These are phyloP conservation scores for Neonectria coccinea DNA, from an alignment of 2,329 filamentous ascomycete genomes.

Conservation along the genomic window DNA sequence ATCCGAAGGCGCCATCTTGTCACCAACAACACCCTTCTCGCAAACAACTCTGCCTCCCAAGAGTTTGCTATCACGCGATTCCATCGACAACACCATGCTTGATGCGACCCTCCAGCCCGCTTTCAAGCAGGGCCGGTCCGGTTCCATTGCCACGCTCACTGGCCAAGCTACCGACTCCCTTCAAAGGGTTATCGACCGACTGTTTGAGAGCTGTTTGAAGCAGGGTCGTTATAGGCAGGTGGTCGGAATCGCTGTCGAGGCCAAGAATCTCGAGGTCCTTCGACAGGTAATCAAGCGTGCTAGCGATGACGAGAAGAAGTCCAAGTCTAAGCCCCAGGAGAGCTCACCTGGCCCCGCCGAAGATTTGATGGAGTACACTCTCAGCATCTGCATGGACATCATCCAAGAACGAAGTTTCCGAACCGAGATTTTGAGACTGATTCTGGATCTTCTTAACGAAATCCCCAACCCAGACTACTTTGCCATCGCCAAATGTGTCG, in stretches of 20 bases:
- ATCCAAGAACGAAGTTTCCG: slow-evolving; percentile 93
- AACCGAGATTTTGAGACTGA: slow-evolving; percentile 85
- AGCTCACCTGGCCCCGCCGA: slow-evolving; percentile 74
- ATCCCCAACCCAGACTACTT: slow-evolving; percentile 96
- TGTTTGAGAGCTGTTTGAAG: slow-evolving; percentile 90
- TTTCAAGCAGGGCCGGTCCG: slow-evolving; percentile 65
- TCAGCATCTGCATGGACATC: slow-evolving; percentile 97
- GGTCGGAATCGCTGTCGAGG: slow-evolving; percentile 95
- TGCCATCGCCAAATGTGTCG: slow-evolving; percentile 96
- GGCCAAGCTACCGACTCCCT: slow-evolving; percentile 82
- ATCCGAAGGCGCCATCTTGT: slow-evolving; percentile 79
- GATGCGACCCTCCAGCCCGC: slow-evolving; percentile 67
- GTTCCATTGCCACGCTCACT: slow-evolving; percentile 73
- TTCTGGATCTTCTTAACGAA: slow-evolving; percentile 94
- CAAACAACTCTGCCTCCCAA: slow-evolving; percentile 94
- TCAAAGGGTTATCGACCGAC: slow-evolving; percentile 84
- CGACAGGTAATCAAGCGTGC: slow-evolving; percentile 88
- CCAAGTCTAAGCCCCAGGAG: slow-evolving; percentile 66
- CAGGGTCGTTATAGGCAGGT: slow-evolving; percentile 94
- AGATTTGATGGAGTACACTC: slow-evolving; percentile 95
- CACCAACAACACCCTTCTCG: slow-evolving; percentile 94
- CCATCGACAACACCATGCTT: slow-evolving; percentile 73
- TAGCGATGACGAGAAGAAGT: slow-evolving; percentile 84
- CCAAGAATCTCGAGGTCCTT: slow-evolving; percentile 89
- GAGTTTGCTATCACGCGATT: slow-evolving; percentile 88